Conservation (phyloP, 2,329 filamentous ascomycete species). For the Lasiodiplodia gonubiensis region DNA sequence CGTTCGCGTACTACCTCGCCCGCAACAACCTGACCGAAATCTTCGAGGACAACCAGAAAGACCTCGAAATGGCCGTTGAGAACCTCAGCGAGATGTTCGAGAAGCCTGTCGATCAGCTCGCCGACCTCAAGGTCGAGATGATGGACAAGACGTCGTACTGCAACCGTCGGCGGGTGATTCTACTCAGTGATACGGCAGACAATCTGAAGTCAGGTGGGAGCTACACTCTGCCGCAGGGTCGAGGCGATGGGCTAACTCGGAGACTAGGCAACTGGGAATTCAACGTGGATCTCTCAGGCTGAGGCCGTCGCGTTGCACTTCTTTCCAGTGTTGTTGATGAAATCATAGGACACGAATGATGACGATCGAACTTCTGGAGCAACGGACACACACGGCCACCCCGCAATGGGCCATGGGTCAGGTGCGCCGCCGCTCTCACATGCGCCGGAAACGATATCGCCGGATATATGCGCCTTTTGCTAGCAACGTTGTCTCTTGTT, state of each 20-base stretch:
- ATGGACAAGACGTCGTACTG: slow-evolving; percentile 99
- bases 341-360: not conserved
- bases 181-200: slow-evolving; percentile 90
- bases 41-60: slow-evolving; percentile 98
- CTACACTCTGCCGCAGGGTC: not conserved
- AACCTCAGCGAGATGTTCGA: slow-evolving; percentile 99
- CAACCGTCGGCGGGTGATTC: slow-evolving; percentile 85
- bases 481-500: slow-evolving; percentile 5
- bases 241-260: not conserved
- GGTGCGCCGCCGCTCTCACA: not conserved
- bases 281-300: slow-evolving; percentile 26
- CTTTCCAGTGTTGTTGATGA: not conserved
- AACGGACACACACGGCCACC: not conserved
- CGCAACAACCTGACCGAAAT: slow-evolving; percentile 96
- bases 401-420: not conserved
- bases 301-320: not conserved
- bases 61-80: slow-evolving; percentile 96
- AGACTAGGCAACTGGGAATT: slow-evolving; percentile 26
- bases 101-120: slow-evolving; percentile 87
- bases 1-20: slow-evolving; percentile 96
- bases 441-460: not conserved
- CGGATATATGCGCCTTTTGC: not conserved
- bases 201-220: slow-evolving; percentile 83
- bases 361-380: not conserved
- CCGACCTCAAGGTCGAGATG: slow-evolving; percentile 91